Percentiles rank a stretch among this genome's conserved stretches.
Conservation (phyloP, 2,329 filamentous ascomycete genomes). For the Ophiostoma piceae region DNA sequence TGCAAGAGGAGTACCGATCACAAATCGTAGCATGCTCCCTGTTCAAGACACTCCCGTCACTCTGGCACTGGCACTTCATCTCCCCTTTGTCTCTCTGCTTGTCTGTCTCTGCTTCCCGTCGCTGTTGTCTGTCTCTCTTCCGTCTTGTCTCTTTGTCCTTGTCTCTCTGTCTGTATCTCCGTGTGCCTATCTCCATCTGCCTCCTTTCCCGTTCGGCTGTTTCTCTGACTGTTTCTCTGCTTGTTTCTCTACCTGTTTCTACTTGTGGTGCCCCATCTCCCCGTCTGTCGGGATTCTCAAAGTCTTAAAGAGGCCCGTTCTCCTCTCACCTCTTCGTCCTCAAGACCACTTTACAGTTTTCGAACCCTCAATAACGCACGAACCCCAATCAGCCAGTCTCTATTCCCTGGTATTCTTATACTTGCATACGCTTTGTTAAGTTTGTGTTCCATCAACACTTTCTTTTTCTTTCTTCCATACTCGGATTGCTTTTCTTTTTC, state of each 20-base stretch:
- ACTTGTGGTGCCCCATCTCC: not conserved
- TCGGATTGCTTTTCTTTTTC: not conserved
- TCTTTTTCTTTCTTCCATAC: not conserved
- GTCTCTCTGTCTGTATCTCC: not conserved
- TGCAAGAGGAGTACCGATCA: not conserved
- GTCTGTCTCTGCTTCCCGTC: not conserved
- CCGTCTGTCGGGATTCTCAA: not conserved
- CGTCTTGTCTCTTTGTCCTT: not conserved
- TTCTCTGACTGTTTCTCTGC: not conserved
- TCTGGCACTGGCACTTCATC: constrained; percentile 2
- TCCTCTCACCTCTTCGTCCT: not conserved
- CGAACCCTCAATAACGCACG: not conserved
- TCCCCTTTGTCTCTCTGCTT: not conserved
- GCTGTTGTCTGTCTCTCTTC: not conserved
- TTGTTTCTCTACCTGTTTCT: not conserved
- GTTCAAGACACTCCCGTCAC: constrained; percentile 2
- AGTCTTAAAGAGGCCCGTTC: not conserved
- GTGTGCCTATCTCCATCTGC: not conserved
- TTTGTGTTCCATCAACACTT: not conserved
- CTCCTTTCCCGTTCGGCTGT: not conserved
- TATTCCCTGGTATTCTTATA: not conserved
- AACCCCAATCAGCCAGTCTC: not conserved
- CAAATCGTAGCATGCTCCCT: not conserved
- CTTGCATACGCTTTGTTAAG: not conserved
- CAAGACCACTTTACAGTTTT: not conserved